A percentile compares a stretch with the other conserved stretches of the same genome.
Conservation (phyloP, 2,329 filamentous ascomycete species). For the Aspergillus unguis region DNA sequence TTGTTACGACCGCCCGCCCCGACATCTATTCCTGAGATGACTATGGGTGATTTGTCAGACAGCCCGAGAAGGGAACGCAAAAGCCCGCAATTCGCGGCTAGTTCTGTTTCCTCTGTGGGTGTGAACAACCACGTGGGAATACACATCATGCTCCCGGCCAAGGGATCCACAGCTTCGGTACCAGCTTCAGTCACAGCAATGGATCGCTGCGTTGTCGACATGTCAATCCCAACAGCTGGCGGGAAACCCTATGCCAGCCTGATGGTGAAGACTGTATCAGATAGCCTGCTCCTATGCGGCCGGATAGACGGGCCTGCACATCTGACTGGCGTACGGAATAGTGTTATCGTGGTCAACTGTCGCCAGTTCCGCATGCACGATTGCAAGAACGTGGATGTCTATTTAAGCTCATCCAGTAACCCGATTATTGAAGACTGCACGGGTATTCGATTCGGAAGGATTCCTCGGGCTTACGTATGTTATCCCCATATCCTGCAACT, state of each 20-base stretch:
- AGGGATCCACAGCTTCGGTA: constrained; percentile 67
- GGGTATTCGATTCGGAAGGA: constrained; percentile 71
- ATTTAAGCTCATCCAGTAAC: constrained; percentile 74
- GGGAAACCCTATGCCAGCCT: constrained; percentile 67
- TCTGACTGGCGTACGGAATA: constrained; percentile 70
- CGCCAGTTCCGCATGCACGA: constrained; percentile 94
- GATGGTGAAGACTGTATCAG: constrained; percentile 64
- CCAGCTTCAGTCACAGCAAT: constrained; percentile 72
- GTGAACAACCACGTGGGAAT: constrained; percentile 65
- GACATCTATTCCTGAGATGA: constrained; percentile 31
- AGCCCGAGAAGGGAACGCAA: constrained; percentile 21
- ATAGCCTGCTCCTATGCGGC: constrained; percentile 73
- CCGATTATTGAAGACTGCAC: constrained; percentile 92
- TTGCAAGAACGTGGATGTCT: constrained; percentile 75
- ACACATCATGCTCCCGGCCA: constrained; percentile 73
- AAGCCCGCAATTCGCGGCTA: constrained; percentile 51
- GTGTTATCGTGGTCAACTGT: constrained; percentile 72
- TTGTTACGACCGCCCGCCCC: constrained; percentile 34
- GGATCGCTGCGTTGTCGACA: constrained; percentile 70
- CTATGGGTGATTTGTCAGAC: constrained; percentile 21
- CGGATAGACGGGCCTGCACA: constrained; percentile 77
- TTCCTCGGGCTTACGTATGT: constrained; percentile 68
- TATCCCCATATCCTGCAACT: background rate
- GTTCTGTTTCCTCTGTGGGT: constrained; percentile 52
- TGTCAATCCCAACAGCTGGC: constrained; percentile 61